Evolutionary conservation across 2,329 filamentous ascomycete species (phyloP).

Genomic region (Harringtonia lauricola): DNA sequence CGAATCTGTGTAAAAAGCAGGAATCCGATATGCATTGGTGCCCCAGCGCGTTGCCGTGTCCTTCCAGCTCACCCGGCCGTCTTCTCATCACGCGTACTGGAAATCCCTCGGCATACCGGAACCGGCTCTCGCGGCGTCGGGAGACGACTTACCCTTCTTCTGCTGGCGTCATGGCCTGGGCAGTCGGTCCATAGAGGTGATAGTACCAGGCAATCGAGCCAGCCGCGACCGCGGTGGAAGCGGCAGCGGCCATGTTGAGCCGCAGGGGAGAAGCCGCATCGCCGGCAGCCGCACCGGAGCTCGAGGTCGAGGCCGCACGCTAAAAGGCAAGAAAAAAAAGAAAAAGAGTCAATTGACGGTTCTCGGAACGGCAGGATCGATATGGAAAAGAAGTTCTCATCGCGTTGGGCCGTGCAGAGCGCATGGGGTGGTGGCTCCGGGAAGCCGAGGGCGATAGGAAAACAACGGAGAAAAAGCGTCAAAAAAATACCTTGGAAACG

Average conservation of each 20-base stretch:
- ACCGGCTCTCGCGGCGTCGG: constrained; percentile 12
- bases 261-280: constrained; percentile 55
- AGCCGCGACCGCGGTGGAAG: constrained; percentile 75
- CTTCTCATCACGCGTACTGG: too few relatives aligned
- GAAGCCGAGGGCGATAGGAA: constrained; percentile 2
- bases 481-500: constrained; percentile 52
- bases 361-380: neutral
- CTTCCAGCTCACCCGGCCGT: neutral
- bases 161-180: constrained; percentile 80
- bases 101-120: constrained; percentile 2
- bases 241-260: constrained; percentile 76
- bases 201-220: constrained; percentile 96
- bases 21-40: too few relatives aligned
- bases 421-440: neutral
- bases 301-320: constrained; percentile 61
- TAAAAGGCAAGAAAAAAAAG: constrained; percentile 22
- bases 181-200: constrained; percentile 83
- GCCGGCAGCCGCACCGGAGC: constrained; percentile 56
- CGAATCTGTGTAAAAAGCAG: neutral
- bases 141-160: constrained; percentile 88
- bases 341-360: constrained; percentile 7
- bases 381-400: neutral
- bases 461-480: constrained; percentile 4
- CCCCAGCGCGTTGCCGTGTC: neutral
- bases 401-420: neutral